These are phyloP conservation scores for Fusarium compactum DNA, from an alignment of 2,329 filamentous ascomycete genomes.

Conservation along the genomic window DNA sequence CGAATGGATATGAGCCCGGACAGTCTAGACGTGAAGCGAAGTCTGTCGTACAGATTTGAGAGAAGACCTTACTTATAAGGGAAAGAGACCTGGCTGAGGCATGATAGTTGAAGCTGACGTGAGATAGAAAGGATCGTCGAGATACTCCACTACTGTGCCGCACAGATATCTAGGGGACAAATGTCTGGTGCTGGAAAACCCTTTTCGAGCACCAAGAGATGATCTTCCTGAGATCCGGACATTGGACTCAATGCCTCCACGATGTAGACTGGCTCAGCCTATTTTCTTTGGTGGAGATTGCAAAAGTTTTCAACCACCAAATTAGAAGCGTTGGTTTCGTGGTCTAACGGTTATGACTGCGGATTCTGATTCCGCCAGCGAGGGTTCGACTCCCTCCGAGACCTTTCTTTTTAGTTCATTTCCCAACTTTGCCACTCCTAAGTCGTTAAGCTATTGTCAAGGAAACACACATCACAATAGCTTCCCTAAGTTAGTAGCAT, in stretches of 20 bases:
- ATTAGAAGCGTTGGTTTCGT: not conserved
- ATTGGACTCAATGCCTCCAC: not conserved
- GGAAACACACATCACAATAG: no score
- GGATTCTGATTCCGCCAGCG: not conserved
- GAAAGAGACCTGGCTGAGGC: not conserved
- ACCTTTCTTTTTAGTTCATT: not conserved
- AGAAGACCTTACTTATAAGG: not conserved
- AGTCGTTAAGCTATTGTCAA: no score
- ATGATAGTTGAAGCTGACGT: not conserved
- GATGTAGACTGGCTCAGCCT: not conserved
- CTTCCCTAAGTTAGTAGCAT: no score
- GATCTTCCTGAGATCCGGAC: not conserved
- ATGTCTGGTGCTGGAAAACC: not conserved
- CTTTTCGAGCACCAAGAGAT: not conserved
- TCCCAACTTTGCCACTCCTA: no score
- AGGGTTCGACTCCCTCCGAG: not conserved
- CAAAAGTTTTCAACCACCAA: rapidly evolving
- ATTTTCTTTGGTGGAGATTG: not conserved
- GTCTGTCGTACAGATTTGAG: not conserved
- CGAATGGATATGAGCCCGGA: rapidly evolving
- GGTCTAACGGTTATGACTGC: not conserved
- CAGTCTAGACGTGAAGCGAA: not conserved
- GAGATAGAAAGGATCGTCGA: not conserved
- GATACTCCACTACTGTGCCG: not conserved
- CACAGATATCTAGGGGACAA: not conserved